Conservation (phyloP, 148 eudicot genomes). For the Chenopodium formosanum region DNA sequence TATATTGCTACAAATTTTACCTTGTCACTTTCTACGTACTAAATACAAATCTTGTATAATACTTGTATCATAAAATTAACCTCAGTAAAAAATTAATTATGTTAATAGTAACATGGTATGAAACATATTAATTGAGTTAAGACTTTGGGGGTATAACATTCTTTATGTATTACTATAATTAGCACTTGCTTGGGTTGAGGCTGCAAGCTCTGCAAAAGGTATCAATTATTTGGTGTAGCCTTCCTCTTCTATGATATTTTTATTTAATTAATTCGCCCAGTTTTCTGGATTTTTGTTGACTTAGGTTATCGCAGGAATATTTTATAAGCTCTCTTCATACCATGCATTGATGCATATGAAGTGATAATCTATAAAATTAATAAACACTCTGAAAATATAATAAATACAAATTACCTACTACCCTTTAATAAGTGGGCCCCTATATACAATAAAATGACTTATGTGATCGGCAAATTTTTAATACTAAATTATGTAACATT, state of each 20-base stretch:
- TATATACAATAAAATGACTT: no score
- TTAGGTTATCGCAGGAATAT: background rate
- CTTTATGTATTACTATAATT: slow-evolving; percentile 14
- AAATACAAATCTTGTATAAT: background rate
- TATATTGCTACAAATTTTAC: slow-evolving; percentile 21
- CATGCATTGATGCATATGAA: background rate
- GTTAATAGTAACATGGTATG: background rate
- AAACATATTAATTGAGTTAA: slow-evolving; percentile 7
- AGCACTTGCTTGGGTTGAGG: background rate
- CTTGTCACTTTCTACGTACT: background rate
- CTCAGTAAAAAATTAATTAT: background rate
- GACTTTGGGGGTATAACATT: slow-evolving; percentile 7
- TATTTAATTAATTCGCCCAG: background rate
- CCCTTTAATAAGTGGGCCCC: no score
- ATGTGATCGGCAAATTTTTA: no score
- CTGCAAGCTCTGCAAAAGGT: slow-evolving; percentile 1
- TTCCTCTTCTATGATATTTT: background rate
- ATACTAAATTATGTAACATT: no score
- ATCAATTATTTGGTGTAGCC: background rate
- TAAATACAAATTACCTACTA: no score
- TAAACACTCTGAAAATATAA: no score
- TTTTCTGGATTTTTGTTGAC: background rate
- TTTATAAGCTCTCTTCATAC: background rate
- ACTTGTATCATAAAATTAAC: background rate
- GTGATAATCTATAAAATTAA: background rate